Percentiles rank a stretch among this genome's conserved stretches.
Evolutionary conservation across 768 basidiomycete species (phyloP).

Genomic region (Agaricus subrufescens): DNA sequence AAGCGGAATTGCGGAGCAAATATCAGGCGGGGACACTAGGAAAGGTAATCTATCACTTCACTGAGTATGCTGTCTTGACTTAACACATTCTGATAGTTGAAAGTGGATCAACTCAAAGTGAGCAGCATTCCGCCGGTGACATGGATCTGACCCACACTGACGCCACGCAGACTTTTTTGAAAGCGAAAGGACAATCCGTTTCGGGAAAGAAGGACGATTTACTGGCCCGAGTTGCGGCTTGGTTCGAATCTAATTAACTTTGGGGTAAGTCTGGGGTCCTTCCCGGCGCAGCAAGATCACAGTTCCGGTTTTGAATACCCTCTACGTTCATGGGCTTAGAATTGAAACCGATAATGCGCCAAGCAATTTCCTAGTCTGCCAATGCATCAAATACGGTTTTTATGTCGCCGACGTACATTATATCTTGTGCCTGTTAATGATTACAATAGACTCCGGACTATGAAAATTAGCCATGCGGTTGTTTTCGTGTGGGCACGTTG

Average conservation of each 20-base stretch:
- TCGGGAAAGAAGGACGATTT: constrained; percentile 75
- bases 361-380: too few relatives aligned
- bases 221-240: constrained; percentile 59
- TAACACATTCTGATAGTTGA: constrained; percentile 42
- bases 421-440: background rate
- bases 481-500: background rate
- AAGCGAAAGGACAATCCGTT: constrained; percentile 52
- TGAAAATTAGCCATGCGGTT: background rate
- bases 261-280: background rate
- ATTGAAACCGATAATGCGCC: background rate
- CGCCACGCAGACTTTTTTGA: constrained; percentile 60
- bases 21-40: constrained; percentile 53
- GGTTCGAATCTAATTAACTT: constrained; percentile 42
- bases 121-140: constrained; percentile 12
- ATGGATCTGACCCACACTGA: constrained; percentile 6
- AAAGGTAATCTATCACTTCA: constrained; percentile 46
- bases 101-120: constrained; percentile 77
- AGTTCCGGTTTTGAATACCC: background rate
- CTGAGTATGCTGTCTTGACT: constrained; percentile 7
- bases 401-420: background rate
- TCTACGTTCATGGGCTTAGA: background rate
- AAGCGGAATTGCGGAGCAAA: constrained; percentile 69
- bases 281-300: background rate
- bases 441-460: background rate
- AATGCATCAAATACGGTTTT: background rate